Evolutionary conservation across 192 early-diverging fungal genomes (phyloP).

Genomic region (Podila epicladia): DNA sequence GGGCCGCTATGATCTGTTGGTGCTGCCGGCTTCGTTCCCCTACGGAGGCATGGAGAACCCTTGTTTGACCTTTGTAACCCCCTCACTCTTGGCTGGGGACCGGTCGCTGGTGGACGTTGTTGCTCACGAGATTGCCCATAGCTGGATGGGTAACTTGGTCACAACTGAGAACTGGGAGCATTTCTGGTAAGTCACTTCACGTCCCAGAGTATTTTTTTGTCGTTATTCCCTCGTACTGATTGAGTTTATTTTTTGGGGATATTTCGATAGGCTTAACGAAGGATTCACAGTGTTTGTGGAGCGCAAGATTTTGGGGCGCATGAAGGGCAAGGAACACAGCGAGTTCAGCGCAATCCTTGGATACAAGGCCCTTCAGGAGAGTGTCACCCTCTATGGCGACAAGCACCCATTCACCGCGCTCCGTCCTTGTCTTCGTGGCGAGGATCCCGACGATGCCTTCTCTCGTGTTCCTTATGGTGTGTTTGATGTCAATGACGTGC

Average conservation of each 20-base stretch:
- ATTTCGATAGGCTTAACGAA: conserved; percentile 96
- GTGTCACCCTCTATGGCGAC: conserved; percentile 69
- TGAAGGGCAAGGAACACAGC: conserved; percentile 78
- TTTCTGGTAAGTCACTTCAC: conserved; percentile 17
- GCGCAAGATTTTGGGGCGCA: conserved; percentile 84
- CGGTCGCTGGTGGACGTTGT: conserved; percentile 93
- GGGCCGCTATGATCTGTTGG: conserved; percentile 95
- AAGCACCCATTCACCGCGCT: conserved; percentile 74
- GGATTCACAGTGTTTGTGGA: conserved; percentile 95
- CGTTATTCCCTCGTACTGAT: too few relatives aligned
- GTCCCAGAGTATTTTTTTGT: conserved; percentile 15
- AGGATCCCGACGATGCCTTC: conserved; percentile 87
- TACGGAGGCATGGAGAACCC: conserved; percentile 98
- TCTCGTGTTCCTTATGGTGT: conserved; percentile 82
- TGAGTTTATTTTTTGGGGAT: conserved; percentile 49
- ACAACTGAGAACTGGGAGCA: conserved; percentile 85
- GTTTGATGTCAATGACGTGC: conserved; percentile 4
- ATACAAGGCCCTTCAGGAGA: conserved; percentile 74
- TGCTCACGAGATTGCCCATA: conserved; percentile 94
- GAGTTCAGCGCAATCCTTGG: conserved; percentile 92
- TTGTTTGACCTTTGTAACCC: conserved; percentile 97
- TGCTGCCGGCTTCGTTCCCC: conserved; percentile 89
- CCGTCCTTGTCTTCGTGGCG: conserved; percentile 70
- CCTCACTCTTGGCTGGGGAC: conserved; percentile 95
- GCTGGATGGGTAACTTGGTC: conserved; percentile 91